Evolutionary conservation across 78 protist species (phyloP).

Genomic region (Neovahlkampfia damariscottae): DNA sequence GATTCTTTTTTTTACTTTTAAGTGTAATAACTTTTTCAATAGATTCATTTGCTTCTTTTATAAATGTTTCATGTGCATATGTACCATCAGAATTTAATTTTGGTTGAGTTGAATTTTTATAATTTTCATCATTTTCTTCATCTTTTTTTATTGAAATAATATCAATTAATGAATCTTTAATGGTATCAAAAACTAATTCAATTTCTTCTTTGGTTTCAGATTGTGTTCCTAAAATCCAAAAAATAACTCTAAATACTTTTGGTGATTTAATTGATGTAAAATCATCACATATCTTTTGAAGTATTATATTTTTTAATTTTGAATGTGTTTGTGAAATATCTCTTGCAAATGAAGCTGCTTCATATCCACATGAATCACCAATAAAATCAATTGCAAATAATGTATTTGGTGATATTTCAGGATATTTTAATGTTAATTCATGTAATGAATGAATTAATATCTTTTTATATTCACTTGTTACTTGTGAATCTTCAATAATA

Average conservation of each 20-base stretch:
- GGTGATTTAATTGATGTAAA: constrained; percentile 34
- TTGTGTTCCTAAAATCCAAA: constrained; percentile 81
- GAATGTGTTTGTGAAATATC: constrained; percentile 67
- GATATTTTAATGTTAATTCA: constrained; percentile 69
- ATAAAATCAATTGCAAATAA: constrained; percentile 80
- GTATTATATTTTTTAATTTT: constrained; percentile 34
- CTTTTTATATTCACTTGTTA: constrained; percentile 63
- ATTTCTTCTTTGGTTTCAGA: constrained; percentile 38
- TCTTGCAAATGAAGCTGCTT: constrained; percentile 59
- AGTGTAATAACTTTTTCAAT: no score
- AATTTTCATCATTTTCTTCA: constrained; percentile 2
- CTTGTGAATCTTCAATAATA: not conserved
- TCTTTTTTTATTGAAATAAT: not conserved
- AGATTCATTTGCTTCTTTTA: no score
- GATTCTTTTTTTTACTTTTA: no score
- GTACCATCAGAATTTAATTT: no score
- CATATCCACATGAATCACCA: constrained; percentile 54
- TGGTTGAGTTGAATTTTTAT: no score
- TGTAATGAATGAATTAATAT: constrained; percentile 74
- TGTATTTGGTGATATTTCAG: constrained; percentile 67
- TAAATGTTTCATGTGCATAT: no score
- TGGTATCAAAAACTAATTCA: constrained; percentile 13
- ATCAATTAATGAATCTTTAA: constrained; percentile 24
- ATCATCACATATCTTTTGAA: constrained; percentile 34
- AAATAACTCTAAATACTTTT: constrained; percentile 56